Evolutionary conservation across 2,329 filamentous ascomycete species (phyloP).

Genomic region (Laburnicola sp.): DNA sequence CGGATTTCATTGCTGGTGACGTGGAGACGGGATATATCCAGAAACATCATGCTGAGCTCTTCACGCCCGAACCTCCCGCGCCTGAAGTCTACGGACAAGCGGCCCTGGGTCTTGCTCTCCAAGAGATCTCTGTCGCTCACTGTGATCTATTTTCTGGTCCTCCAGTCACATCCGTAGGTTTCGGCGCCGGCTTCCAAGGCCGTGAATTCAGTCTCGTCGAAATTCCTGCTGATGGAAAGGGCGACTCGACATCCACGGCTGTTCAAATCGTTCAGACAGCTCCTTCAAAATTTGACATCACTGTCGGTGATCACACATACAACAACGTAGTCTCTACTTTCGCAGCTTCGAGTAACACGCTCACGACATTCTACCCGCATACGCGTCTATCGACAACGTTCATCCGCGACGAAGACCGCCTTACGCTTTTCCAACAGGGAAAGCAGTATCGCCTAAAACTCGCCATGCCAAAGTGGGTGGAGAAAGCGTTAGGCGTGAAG

Average conservation of each 20-base stretch:
- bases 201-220: conserved; percentile 62
- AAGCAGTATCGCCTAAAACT: conserved; percentile 60
- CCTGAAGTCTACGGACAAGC: conserved; percentile 85
- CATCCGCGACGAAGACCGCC: conserved; percentile 62
- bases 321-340: conserved; percentile 54
- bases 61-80: conserved; percentile 62
- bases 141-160: conserved; percentile 48
- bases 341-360: conserved; percentile 48
- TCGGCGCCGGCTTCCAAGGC: conserved; percentile 63
- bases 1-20: conserved; percentile 80
- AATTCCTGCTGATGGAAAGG: conserved; percentile 49
- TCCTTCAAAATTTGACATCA: conserved; percentile 56
- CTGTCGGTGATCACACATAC: conserved; percentile 45
- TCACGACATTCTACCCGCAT: conserved; percentile 79
- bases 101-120: conserved; percentile 71
- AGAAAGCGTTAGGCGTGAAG: conserved; percentile 82
- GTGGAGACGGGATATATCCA: conserved; percentile 97
- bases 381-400: conserved; percentile 80
- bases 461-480: conserved; percentile 73
- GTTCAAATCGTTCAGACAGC: conserved; percentile 58
- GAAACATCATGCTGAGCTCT: conserved; percentile 80
- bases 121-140: conserved; percentile 39
- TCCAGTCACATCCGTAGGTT: conserved; percentile 53
- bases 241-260: conserved; percentile 44
- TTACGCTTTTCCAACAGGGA: conserved; percentile 77